Evolutionary conservation across 371 early-diverging fungal genomes (phyloP).

Genomic region (Syncephalis plumigaleata): DNA sequence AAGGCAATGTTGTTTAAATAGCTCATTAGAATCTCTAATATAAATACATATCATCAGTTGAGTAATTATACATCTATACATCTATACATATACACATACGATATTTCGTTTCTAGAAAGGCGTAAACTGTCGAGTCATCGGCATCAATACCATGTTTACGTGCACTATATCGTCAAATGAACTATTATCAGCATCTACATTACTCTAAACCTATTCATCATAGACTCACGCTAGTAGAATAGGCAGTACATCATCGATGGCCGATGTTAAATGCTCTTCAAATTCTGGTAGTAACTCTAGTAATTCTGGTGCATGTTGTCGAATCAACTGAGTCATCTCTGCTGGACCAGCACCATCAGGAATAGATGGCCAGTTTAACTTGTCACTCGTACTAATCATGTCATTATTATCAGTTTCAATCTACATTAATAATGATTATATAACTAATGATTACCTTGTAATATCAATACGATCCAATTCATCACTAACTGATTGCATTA

Average conservation of each 20-base stretch:
- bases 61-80: not conserved
- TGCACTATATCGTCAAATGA: not conserved
- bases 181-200: not conserved
- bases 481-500: slow-evolving; percentile 11
- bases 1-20: slow-evolving; percentile 83
- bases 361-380: slow-evolving; percentile 32
- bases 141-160: not conserved
- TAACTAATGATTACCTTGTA: no score
- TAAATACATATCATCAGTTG: slow-evolving; percentile 5
- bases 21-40: slow-evolving; percentile 39
- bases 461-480: slow-evolving; percentile 10
- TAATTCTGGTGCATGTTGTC: slow-evolving; percentile 69
- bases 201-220: not conserved
- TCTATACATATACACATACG: not conserved
- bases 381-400: slow-evolving; percentile 1
- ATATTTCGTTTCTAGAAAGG: slow-evolving; percentile 2
- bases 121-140: not conserved
- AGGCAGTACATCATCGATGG: slow-evolving; percentile 14
- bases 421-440: slow-evolving; percentile 5
- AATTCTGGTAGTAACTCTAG: slow-evolving; percentile 58
- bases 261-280: slow-evolving; percentile 28
- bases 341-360: slow-evolving; percentile 34
- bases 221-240: slow-evolving; percentile 14
- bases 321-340: slow-evolving; percentile 24
- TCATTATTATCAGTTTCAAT: slow-evolving; percentile 22